Evolutionary conservation across 2,329 filamentous ascomycete genomes (phyloP).

Genomic region (Talaromyces sp.): DNA sequence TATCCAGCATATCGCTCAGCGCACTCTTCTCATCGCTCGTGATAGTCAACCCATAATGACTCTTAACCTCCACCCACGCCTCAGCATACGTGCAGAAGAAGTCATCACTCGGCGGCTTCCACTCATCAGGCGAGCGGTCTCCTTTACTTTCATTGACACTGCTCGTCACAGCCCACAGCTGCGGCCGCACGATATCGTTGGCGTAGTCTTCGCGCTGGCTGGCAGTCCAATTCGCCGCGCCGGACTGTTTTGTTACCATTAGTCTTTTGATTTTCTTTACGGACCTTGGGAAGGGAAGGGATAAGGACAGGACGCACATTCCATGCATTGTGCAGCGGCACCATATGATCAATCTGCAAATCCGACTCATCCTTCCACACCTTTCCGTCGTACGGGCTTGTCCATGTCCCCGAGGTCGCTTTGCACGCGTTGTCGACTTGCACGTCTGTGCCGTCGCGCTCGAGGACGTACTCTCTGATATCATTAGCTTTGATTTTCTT

Average conservation of each 20-base stretch:
- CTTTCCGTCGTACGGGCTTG: neutral
- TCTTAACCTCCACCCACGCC: neutral
- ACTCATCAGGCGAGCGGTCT: neutral
- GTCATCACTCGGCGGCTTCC: neutral
- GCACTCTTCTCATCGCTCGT: neutral
- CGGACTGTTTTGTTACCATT: neutral
- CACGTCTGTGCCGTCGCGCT: neutral
- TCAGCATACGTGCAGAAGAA: neutral
- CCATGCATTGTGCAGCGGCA: neutral
- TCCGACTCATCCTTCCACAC: neutral
- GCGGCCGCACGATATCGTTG: neutral
- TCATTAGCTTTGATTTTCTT: neutral
- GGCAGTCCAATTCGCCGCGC: neutral
- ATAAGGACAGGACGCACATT: neutral
- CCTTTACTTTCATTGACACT: neutral
- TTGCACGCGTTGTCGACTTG: neutral
- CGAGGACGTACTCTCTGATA: neutral
- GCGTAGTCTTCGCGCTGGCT: neutral
- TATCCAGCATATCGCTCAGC: neutral
- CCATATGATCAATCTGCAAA: slow-evolving; percentile 1
- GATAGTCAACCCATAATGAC: neutral
- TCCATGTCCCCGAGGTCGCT: neutral
- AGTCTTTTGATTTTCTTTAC: neutral
- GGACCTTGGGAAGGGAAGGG: neutral
- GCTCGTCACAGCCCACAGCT: neutral